Evolutionary conservation across 2,329 filamentous ascomycete species (phyloP).

Genomic region (Xylariaceae sp.): DNA sequence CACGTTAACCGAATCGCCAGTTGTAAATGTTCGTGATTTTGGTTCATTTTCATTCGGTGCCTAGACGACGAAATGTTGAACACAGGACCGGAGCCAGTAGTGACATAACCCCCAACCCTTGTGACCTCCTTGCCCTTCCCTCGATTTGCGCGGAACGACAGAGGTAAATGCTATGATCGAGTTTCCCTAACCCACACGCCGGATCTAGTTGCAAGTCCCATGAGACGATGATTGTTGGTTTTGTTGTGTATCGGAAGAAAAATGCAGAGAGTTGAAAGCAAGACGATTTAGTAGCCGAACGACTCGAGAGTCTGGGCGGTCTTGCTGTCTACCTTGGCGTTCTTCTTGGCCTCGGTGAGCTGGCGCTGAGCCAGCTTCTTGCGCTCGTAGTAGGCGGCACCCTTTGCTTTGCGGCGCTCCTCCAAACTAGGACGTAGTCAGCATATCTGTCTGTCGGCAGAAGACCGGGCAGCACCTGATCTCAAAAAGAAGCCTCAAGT

Average conservation of each 20-base stretch:
- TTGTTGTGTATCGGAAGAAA: conserved; percentile 28
- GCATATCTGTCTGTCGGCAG: neutral
- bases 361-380: conserved; percentile 96
- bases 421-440: conserved; percentile 66
- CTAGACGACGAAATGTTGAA: conserved; percentile 32
- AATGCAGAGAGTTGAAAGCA: conserved; percentile 26
- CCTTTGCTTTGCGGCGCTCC: conserved; percentile 99
- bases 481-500: neutral
- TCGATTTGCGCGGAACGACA: conserved; percentile 30
- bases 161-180: conserved; percentile 31
- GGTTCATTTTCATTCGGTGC: conserved; percentile 33
- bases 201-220: conserved; percentile 33
- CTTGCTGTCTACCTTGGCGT: conserved; percentile 79
- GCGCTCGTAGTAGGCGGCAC: conserved; percentile 98
- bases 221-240: conserved; percentile 26
- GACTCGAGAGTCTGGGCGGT: conserved; percentile 81
- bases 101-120: conserved; percentile 27
- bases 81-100: conserved; percentile 30
- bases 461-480: neutral
- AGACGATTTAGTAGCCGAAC: conserved; percentile 73
- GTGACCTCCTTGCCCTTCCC: conserved; percentile 29
- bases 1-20: conserved; percentile 7
- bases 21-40: conserved; percentile 22
- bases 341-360: conserved; percentile 89
- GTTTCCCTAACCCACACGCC: conserved; percentile 33